phyloP scores from a whole-genome alignment of 306 rosid genomes.

The Vicia sativa region DNA sequence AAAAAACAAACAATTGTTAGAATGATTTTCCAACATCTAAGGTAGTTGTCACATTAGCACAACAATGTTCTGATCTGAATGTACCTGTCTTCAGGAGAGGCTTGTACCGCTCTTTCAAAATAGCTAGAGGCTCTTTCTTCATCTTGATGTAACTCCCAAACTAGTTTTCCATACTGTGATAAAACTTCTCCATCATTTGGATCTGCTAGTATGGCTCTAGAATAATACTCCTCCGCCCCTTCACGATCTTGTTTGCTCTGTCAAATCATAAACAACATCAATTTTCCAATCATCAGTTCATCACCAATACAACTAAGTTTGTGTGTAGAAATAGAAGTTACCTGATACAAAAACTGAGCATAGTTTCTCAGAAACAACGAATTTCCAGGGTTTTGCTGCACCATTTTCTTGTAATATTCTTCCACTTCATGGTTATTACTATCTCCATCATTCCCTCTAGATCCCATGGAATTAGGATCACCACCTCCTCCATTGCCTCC shows the following conservation, averaged over 20 bases:
- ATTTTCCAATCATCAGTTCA: conserved; percentile 4
- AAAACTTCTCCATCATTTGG: conserved; percentile 75
- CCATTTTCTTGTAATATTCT: conserved; percentile 69
- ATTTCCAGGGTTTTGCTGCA: conserved; percentile 76
- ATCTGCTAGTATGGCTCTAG: conserved; percentile 76
- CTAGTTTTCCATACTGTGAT: conserved; percentile 73
- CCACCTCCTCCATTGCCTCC: conserved; percentile 37
- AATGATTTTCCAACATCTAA: conserved; percentile 1
- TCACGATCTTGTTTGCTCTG: conserved; percentile 66
- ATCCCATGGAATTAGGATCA: conserved; percentile 43
- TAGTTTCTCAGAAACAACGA: conserved; percentile 81
- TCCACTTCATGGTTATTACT: conserved; percentile 53
- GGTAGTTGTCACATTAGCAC: background rate
- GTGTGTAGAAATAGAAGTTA: conserved; percentile 5
- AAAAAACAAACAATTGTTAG: conserved; percentile 27
- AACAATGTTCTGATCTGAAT: background rate
- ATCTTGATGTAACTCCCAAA: conserved; percentile 80
- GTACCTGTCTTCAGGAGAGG: conserved; percentile 84
- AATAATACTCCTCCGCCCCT: conserved; percentile 71
- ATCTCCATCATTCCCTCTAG: conserved; percentile 61
- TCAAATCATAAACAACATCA: background rate
- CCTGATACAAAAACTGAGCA: conserved; percentile 79
- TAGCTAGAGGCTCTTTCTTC: conserved; percentile 67
- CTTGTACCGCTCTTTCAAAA: conserved; percentile 73
- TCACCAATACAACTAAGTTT: conserved; percentile 19